Conservation (phyloP, 1,284 basidiomycete species). For the Vanrija pseudolonga region DNA sequence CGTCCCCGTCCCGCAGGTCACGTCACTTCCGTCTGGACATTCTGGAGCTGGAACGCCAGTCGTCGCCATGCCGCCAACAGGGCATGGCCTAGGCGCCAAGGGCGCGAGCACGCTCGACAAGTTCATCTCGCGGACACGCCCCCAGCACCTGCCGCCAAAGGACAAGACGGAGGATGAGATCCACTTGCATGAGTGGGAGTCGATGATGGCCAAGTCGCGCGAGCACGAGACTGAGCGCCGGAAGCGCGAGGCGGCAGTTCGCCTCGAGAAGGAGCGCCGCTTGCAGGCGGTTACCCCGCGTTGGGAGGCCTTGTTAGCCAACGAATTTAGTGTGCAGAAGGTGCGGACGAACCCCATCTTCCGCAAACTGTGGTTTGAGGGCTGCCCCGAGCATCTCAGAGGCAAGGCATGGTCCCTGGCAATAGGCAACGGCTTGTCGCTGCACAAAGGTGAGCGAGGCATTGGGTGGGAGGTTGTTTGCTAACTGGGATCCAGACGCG, state of each 20-base stretch:
- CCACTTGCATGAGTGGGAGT: constrained; percentile 82
- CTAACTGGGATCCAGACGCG: constrained; percentile 59
- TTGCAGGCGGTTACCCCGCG: constrained; percentile 31
- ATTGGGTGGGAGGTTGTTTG: neutral
- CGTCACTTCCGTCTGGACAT: constrained; percentile 1
- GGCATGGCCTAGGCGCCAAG: constrained; percentile 31
- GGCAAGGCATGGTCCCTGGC: constrained; percentile 83
- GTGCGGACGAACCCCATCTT: constrained; percentile 51
- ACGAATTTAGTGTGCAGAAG: constrained; percentile 25
- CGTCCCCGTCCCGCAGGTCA: constrained; percentile 16
- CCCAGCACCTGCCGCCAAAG: constrained; percentile 80
- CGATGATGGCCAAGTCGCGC: constrained; percentile 67
- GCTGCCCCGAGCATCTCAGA: constrained; percentile 80
- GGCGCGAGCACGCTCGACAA: constrained; percentile 44
- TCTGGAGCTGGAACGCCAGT: constrained; percentile 21
- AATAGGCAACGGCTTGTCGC: constrained; percentile 80
- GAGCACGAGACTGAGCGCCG: constrained; percentile 33
- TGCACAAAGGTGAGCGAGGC: constrained; percentile 79
- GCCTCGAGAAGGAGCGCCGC: constrained; percentile 36
- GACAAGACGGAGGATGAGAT: constrained; percentile 70
- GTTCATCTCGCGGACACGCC: constrained; percentile 57
- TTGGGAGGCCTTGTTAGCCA: constrained; percentile 41
- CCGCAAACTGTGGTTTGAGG: constrained; percentile 83
- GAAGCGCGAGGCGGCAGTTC: constrained; percentile 22
- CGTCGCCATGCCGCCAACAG: constrained; percentile 5